Percentiles rank a stretch among this genome's conserved stretches.
phyloP scores from a whole-genome alignment of 768 basidiomycete genomes.

The Coprinellus micaceus region DNA sequence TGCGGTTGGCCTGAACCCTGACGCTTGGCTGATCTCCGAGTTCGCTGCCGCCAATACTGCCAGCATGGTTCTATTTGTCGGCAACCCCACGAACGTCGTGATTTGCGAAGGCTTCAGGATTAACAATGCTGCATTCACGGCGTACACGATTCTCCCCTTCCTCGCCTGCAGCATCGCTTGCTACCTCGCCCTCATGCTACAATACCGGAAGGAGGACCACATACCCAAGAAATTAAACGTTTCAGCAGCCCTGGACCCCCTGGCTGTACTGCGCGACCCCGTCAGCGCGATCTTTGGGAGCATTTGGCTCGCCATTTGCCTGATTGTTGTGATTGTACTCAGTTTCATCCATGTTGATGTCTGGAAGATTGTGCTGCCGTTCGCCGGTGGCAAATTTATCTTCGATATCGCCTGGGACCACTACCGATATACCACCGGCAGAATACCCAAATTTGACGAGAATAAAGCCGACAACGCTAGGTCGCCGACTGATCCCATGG shows the following conservation, averaged over 20 bases:
- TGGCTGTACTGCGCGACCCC: slow-evolving; percentile 68
- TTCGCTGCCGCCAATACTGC: slow-evolving; percentile 81
- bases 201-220: slow-evolving; percentile 53
- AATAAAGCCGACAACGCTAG: background rate
- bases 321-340: slow-evolving; percentile 69
- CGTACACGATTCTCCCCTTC: slow-evolving; percentile 81
- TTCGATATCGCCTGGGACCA: background rate
- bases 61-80: slow-evolving; percentile 72
- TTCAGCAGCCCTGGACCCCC: slow-evolving; percentile 41
- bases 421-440: background rate
- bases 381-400: slow-evolving; percentile 39
- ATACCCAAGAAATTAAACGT: slow-evolving; percentile 45
- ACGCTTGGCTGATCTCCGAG: slow-evolving; percentile 70
- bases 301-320: slow-evolving; percentile 58
- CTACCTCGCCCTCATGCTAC: slow-evolving; percentile 51
- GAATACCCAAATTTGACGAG: background rate
- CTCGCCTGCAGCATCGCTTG: slow-evolving; percentile 61
- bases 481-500: background rate
- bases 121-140: slow-evolving; percentile 75
- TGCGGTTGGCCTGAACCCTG: slow-evolving; percentile 53
- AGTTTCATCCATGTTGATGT: slow-evolving; percentile 76
- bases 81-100: slow-evolving; percentile 93
- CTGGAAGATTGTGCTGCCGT: slow-evolving; percentile 82
- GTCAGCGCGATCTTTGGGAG: slow-evolving; percentile 72
- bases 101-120: slow-evolving; percentile 83